Evolutionary conservation across 1,284 basidiomycete species (phyloP).

Genomic region (Leucoagaricus sp.): DNA sequence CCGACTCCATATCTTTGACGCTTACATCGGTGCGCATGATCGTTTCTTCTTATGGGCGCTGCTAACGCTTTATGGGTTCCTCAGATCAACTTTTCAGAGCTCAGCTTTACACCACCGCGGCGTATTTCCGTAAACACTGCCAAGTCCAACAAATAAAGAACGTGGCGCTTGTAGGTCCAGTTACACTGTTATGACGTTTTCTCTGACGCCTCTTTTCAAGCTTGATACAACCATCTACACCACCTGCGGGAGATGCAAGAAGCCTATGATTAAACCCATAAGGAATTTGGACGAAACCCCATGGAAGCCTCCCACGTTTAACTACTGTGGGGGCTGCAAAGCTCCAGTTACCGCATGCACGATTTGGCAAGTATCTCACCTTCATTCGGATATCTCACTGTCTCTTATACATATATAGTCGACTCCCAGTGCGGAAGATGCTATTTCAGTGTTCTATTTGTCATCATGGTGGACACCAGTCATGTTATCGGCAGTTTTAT

Average conservation of each 20-base stretch:
- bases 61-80: not conserved
- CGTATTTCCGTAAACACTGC: conserved; percentile 70
- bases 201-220: conserved; percentile 34
- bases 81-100: conserved; percentile 63
- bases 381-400: not conserved
- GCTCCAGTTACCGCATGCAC: conserved; percentile 53
- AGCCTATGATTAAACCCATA: conserved; percentile 51
- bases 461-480: conserved; percentile 74
- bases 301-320: conserved; percentile 38
- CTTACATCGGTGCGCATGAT: conserved; percentile 61
- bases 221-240: conserved; percentile 70
- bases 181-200: not conserved
- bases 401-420: conserved; percentile 41
- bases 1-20: conserved; percentile 58
- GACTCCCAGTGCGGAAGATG: conserved; percentile 67
- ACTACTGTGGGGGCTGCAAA: conserved; percentile 59
- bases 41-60: not conserved
- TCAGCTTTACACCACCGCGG: conserved; percentile 61
- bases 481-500: conserved; percentile 70
- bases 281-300: conserved; percentile 28
- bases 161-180: conserved; percentile 45
- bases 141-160: conserved; percentile 49
- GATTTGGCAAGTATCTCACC: conserved; percentile 58
- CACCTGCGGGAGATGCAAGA: conserved; percentile 65
- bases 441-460: conserved; percentile 74